Evolutionary conservation across 176 grass and related monocot genomes (phyloP).

Genomic region (Bonia amplexicaulis): DNA sequence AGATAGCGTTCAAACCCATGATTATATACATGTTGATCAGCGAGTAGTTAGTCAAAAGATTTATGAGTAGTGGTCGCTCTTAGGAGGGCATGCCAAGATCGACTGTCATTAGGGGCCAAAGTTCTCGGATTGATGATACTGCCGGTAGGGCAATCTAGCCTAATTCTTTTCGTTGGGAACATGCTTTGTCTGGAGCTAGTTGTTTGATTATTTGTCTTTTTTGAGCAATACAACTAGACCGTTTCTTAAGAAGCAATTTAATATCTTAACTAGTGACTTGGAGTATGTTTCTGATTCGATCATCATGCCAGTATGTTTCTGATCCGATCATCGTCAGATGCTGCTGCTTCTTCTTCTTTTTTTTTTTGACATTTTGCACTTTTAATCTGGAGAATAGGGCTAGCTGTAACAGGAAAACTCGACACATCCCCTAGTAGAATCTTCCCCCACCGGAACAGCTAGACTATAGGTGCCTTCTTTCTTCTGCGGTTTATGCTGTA

Average conservation of each 20-base stretch:
- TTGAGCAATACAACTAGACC: not conserved
- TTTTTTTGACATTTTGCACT: not conserved
- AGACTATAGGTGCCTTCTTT: not conserved
- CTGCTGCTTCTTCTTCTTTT: not conserved
- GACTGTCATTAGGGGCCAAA: conserved; percentile 15
- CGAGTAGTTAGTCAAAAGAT: conserved; percentile 30
- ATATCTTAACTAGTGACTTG: not conserved
- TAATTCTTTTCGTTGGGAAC: conserved; percentile 22
- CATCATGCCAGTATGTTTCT: not conserved
- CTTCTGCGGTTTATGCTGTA: too few relatives aligned
- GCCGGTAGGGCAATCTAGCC: conserved; percentile 33
- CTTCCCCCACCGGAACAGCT: conserved; percentile 2
- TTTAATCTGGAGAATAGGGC: not conserved
- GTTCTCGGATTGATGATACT: not conserved
- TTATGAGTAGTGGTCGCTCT: not conserved
- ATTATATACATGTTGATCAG: not conserved
- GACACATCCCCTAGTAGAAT: conserved; percentile 19
- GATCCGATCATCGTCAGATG: not conserved
- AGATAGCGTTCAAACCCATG: conserved; percentile 45
- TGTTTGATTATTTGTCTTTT: not conserved
- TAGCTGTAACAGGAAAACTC: not conserved
- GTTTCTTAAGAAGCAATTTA: not conserved
- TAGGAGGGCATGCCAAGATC: not conserved
- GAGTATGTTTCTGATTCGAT: not conserved
- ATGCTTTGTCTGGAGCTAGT: conserved; percentile 18